Base-by-base conservation (phyloP, 83 land plant species). In the Picea engelmannii region DNA sequence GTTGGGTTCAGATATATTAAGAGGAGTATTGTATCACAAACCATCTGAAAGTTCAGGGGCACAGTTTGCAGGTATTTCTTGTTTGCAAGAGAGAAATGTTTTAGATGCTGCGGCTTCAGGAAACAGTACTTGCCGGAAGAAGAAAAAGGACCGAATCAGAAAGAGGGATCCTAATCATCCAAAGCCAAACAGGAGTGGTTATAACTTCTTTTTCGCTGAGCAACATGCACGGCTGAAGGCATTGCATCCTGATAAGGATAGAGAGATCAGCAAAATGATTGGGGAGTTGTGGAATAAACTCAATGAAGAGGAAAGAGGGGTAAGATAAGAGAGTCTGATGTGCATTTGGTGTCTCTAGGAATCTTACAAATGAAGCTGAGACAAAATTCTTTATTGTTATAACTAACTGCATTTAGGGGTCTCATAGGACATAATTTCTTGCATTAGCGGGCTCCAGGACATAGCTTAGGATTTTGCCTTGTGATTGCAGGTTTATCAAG, bases 201-300 rank as follows among this genome's bases (percentile, higher is more conserved):
- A 92, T 82, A 95, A 86, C 74, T 93, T 91, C 76, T 95, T 92
- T 79, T 93, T 91, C 79, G 92, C 93, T 63, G 93, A 95, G 83
- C 87, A 95, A 8, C 91, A 90, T 82, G 83, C 87, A 0, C 84
- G 81, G 61, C 84, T 93, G 67, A 90, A 86, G 78, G 88, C 91
- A 23, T 60, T 80, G 59, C 88, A 90, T 79, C 81, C 82, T 66
- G 90, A 87, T 15, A 90, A 89, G 69, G 96, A 93, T 62, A 93
- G 77, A 80, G 91, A 82, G 76, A 84, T 95, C 64, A 91, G 90
- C 68, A 85, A 84, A 75, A 86, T 89, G 86, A 90, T 95, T 70
- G 95, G 91, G 59, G 76, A 82, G 27, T 79, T 89, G 20, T 95
- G 97, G 94, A 93, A 76, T 80, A 83, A 83, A 17, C 89, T 93